Conservation (phyloP, 805 yeast genomes). For the Ogataea sp. region DNA sequence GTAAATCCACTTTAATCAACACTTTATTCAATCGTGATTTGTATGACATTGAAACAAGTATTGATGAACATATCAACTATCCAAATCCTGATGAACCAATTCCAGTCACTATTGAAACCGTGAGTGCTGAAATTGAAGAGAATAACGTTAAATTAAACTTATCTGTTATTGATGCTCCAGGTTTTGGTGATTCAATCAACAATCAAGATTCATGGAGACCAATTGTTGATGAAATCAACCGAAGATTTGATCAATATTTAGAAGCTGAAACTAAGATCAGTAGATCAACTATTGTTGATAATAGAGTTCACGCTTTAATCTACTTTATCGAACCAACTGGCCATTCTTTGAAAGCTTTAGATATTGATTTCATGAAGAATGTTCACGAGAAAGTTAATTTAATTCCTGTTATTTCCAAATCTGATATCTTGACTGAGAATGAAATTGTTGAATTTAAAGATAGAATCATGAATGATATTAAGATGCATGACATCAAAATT, state of each 20-base stretch:
- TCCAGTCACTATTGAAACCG: slow-evolving; percentile 50
- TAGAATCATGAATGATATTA: slow-evolving; percentile 70
- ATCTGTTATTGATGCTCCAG: slow-evolving; percentile 84
- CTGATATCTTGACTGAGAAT: slow-evolving; percentile 85
- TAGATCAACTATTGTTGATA: slow-evolving; percentile 65
- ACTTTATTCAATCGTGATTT: slow-evolving; percentile 74
- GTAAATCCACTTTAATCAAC: slow-evolving; percentile 86
- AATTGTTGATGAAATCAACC: slow-evolving; percentile 80
- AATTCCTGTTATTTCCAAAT: slow-evolving; percentile 90
- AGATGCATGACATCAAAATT: slow-evolving; percentile 61
- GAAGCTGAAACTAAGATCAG: slow-evolving; percentile 83
- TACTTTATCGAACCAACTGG: slow-evolving; percentile 98
- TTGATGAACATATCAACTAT: slow-evolving; percentile 19
- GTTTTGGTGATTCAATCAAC: slow-evolving; percentile 87
- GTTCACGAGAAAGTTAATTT: slow-evolving; percentile 88
- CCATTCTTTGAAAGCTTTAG: slow-evolving; percentile 83
- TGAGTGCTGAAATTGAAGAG: slow-evolving; percentile 75
- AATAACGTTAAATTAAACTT: slow-evolving; percentile 83
- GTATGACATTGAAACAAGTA: slow-evolving; percentile 24
- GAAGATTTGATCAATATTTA: slow-evolving; percentile 78
- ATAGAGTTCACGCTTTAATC: slow-evolving; percentile 86
- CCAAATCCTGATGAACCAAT: slow-evolving; percentile 36
- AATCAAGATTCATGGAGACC: slow-evolving; percentile 82
- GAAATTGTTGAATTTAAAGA: slow-evolving; percentile 73
- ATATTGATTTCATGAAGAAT: slow-evolving; percentile 78